Percentiles rank a stretch among this genome's conserved stretches.
Conservation (phyloP, 148 eudicot species). For the Rhododendron vialii region DNA sequence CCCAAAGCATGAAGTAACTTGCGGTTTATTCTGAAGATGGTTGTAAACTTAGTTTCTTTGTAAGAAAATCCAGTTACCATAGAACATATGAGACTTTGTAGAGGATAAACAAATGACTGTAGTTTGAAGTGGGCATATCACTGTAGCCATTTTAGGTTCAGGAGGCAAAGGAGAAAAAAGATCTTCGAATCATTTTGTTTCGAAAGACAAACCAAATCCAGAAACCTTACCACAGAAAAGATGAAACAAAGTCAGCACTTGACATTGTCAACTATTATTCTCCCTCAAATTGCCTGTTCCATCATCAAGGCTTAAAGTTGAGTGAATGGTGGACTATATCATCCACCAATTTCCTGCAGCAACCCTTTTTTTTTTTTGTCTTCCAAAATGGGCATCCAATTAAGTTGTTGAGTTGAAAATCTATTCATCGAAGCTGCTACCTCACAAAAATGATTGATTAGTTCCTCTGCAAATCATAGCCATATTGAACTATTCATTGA, state of each 20-base stretch:
- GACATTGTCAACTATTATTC: neutral
- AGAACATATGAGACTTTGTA: neutral
- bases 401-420: slow-evolving; percentile 11
- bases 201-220: neutral
- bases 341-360: neutral
- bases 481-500: neutral
- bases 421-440: slow-evolving; percentile 3
- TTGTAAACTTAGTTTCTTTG: neutral
- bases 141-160: neutral
- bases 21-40: neutral
- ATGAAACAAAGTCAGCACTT: slow-evolving; percentile 2
- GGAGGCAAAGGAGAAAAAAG: neutral
- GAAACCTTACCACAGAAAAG: neutral
- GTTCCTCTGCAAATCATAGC: slow-evolving; percentile 10
- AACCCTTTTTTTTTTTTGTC: neutral
- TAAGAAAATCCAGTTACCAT: neutral
- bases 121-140: neutral
- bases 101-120: neutral
- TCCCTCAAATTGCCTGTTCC: neutral
- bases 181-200: neutral
- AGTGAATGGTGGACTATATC: neutral
- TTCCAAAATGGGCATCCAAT: slow-evolving; percentile 12
- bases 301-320: neutral
- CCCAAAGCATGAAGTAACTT: neutral
- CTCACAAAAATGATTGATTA: neutral